phyloP scores from a whole-genome alignment of 768 basidiomycete genomes.

The Russula compacta region DNA sequence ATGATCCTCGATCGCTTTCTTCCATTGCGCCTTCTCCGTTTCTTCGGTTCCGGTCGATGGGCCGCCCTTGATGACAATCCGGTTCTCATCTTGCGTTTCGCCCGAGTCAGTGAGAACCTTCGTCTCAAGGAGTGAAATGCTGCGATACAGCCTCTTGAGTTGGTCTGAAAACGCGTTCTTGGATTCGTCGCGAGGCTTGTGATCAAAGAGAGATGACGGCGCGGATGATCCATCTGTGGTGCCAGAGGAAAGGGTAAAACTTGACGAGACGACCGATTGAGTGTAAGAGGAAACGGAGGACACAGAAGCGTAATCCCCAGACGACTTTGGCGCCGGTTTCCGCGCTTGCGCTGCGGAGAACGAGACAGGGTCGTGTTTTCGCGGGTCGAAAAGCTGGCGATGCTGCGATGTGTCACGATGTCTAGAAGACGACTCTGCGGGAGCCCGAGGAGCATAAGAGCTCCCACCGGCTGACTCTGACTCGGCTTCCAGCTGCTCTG shows the following conservation, averaged over 20 bases:
- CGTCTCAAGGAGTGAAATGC: constrained; percentile 69
- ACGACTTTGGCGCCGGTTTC: constrained; percentile 47
- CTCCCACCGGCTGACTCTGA: constrained; percentile 45
- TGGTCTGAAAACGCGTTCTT: constrained; percentile 62
- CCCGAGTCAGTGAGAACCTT: constrained; percentile 58
- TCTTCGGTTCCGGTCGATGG: constrained; percentile 40
- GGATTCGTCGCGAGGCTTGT: constrained; percentile 36
- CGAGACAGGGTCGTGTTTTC: constrained; percentile 83
- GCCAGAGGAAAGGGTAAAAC: constrained; percentile 62
- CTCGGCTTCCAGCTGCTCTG: constrained; percentile 44
- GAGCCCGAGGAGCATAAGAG: constrained; percentile 37
- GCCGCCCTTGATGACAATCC: constrained; percentile 27
- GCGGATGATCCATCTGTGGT: constrained; percentile 70
- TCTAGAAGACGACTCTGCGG: constrained; percentile 29
- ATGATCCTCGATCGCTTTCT: constrained; percentile 64
- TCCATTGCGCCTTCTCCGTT: constrained; percentile 68
- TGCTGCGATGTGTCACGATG: constrained; percentile 29
- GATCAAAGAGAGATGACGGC: constrained; percentile 62
- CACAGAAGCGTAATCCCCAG: constrained; percentile 63
- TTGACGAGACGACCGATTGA: constrained; percentile 55
- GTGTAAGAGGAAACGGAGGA: constrained; percentile 71
- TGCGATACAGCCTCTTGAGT: constrained; percentile 77
- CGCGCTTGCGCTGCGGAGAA: constrained; percentile 56
- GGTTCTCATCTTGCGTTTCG: constrained; percentile 41
- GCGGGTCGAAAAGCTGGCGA: constrained; percentile 76